Evolutionary conservation across 176 grass and related monocot genomes (phyloP), one percentile per base, ranked within the genome.

Genomic region (Tuctoria greenei): DNA sequence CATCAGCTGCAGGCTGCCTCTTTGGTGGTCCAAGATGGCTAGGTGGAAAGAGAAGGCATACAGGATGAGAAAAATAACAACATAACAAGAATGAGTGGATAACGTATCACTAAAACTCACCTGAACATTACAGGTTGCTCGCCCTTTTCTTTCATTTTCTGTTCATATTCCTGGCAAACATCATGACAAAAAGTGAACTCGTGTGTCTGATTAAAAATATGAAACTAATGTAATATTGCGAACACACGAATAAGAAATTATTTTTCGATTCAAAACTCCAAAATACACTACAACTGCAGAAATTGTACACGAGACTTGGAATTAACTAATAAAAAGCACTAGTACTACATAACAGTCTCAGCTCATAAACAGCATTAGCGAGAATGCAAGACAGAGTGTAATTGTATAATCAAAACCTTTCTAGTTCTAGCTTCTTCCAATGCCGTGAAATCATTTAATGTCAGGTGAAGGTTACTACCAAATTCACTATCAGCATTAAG

Each of bases 61-160:
- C 35, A 67, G 14, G 54, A 26, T 49, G 69, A 89, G 15, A 66
- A 76, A 10, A 21, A 56, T 10, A 73, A 76, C 23, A 31, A 31
- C 31, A 72, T 34, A 65, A 65, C 10, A 81, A 66, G 7, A 92
- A 92, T 14, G 58, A 57, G 50, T 45, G 69, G 14, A 86, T 20
- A 18, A 61, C 28, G 64, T 49, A 67, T 26, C 35, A 71, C 70
- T 64, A 90, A 66, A 76, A 37, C 75, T 81, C 41, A 99, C 95
- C 95, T 84, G 80, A 99, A 99, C 95, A 99, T 99, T 71, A 99
- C 81, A 24, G 95, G 95, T 44, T 86, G 82, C 60, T 99, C 95
- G 49, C 95, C 95, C 83, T 99, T 99, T 63, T 95, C 95, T 72
- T 85, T 93, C 92, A 95, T 84, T 87, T 99, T 99, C 1, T 95